phyloP scores from a whole-genome alignment of 495 filamentous ascomycete genomes.

The Acidiella bohemica region DNA sequence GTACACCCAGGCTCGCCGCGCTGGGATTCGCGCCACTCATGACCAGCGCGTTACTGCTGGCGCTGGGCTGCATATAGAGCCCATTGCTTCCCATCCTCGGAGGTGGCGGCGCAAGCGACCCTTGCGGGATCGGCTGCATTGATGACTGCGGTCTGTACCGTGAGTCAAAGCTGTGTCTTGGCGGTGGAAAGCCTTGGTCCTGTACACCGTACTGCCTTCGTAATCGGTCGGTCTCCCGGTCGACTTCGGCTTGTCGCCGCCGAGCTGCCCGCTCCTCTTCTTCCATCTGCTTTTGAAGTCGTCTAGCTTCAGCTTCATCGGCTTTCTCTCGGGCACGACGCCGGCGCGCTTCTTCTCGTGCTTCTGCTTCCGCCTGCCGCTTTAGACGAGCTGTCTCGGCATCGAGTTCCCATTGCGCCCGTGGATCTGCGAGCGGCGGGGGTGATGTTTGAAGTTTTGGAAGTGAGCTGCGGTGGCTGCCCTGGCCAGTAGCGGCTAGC shows the following conservation, averaged over 20 bases:
- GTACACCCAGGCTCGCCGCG: constrained; percentile 5
- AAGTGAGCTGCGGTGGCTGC: constrained; percentile 18
- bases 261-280: constrained; percentile 58
- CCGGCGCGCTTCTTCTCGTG: constrained; percentile 2
- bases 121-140: constrained; percentile 9
- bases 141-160: neutral
- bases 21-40: constrained; percentile 12
- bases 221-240: constrained; percentile 73
- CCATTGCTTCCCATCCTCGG: constrained; percentile 15
- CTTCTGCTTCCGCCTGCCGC: constrained; percentile 35
- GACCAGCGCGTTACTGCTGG: constrained; percentile 10
- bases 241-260: constrained; percentile 57
- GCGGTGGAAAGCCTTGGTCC: constrained; percentile 3
- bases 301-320: constrained; percentile 49
- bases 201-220: constrained; percentile 56
- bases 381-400: constrained; percentile 49
- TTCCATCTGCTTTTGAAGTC: constrained; percentile 62
- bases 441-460: constrained; percentile 21
- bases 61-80: constrained; percentile 17
- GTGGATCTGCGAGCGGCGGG: constrained; percentile 33
- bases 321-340: constrained; percentile 38
- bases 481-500: constrained; percentile 16
- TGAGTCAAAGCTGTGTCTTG: no score
- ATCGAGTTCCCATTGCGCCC: constrained; percentile 45
- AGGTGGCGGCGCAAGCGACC: neutral